A percentile compares a stretch with the other conserved stretches of the same genome.
These are phyloP conservation scores for Proliferodiscus dingleyae DNA, from an alignment of 2,329 filamentous ascomycete species.

Conservation along the genomic window DNA sequence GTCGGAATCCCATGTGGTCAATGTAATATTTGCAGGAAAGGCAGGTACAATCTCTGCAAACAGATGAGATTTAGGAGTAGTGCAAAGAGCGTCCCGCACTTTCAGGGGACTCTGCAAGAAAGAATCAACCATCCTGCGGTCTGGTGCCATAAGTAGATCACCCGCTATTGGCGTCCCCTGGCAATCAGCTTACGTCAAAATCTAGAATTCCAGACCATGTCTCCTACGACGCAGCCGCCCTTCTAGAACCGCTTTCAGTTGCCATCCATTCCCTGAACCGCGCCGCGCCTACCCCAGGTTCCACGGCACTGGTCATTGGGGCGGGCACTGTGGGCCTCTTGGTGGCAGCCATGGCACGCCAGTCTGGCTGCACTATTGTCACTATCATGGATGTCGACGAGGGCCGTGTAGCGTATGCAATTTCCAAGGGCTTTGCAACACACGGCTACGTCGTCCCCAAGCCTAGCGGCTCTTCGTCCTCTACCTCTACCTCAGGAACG, in stretches of 20 bases:
- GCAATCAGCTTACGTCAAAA: conserved; percentile 2
- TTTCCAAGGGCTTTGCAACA: conserved; percentile 55
- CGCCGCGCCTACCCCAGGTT: conserved; percentile 46
- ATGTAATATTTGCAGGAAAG: conserved; percentile 86
- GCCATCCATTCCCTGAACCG: conserved; percentile 58
- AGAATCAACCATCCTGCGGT: conserved; percentile 56
- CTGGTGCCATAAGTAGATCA: conserved; percentile 56
- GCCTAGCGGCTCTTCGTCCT: conserved; percentile 40
- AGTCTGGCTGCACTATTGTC: conserved; percentile 54
- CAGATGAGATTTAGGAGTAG: conserved; percentile 58
- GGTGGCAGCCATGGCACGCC: conserved; percentile 57
- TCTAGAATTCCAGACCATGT: conserved; percentile 52
- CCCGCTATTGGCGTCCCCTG: background rate
- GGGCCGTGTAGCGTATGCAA: conserved; percentile 54
- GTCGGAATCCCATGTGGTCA: conserved; percentile 87
- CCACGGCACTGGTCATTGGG: conserved; percentile 58
- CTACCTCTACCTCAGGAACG: conserved; percentile 38
- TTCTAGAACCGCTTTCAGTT: conserved; percentile 58
- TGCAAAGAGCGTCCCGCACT: conserved; percentile 59
- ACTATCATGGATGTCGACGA: conserved; percentile 57
- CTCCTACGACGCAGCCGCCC: conserved; percentile 54
- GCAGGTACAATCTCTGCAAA: conserved; percentile 65
- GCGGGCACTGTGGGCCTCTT: conserved; percentile 60
- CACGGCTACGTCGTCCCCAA: conserved; percentile 52
- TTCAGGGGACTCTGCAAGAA: conserved; percentile 58